phyloP scores from a whole-genome alignment of 2,329 filamentous ascomycete genomes.

The Aureobasidium sp. region DNA sequence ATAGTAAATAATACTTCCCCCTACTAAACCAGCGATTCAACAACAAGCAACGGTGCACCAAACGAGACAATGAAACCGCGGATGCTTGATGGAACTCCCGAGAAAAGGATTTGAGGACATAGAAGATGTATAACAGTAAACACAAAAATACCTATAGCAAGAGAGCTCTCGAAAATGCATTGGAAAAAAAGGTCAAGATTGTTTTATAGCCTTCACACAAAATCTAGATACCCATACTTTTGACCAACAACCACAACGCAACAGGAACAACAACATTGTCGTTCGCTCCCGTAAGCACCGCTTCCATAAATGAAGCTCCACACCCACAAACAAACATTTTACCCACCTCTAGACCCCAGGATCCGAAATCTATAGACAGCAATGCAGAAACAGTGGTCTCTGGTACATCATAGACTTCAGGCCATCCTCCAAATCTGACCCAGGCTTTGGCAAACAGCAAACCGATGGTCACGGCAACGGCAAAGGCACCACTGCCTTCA shows the following conservation, averaged over 20 bases:
- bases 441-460: conserved; percentile 64
- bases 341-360: conserved; percentile 28
- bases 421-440: conserved; percentile 70
- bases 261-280: conserved; percentile 97
- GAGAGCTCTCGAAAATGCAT: not conserved
- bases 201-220: too few relatives aligned
- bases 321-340: conserved; percentile 68
- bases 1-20: too few relatives aligned
- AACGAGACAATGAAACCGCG: too few relatives aligned
- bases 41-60: too few relatives aligned
- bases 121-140: conserved; percentile 13
- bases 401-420: conserved; percentile 23
- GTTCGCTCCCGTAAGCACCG: conserved; percentile 91
- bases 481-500: conserved; percentile 79
- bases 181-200: too few relatives aligned
- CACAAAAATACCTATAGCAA: not conserved
- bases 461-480: conserved; percentile 67
- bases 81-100: too few relatives aligned
- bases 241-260: conserved; percentile 71
- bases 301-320: conserved; percentile 85
- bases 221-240: conserved; percentile 4
- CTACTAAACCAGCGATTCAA: too few relatives aligned
- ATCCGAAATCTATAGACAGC: conserved; percentile 16
- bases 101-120: too few relatives aligned
- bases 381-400: not conserved